Evolutionary conservation across 1,139 yeast species (phyloP).

Genomic region (Blastobotrys elegans): DNA sequence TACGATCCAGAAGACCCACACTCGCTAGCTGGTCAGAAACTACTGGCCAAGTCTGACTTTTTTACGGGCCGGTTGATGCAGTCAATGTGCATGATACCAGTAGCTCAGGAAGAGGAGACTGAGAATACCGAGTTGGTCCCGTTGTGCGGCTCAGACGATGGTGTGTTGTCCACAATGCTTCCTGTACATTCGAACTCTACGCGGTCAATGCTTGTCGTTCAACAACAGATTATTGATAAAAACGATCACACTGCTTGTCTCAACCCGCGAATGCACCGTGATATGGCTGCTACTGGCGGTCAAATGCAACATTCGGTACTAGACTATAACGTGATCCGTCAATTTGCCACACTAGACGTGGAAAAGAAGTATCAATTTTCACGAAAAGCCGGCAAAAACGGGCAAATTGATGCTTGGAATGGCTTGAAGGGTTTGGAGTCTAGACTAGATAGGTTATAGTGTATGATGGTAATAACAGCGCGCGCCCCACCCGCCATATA

Average conservation of each 20-base stretch:
- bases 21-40: constrained; percentile 73
- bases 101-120: constrained; percentile 22
- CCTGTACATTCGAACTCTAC: constrained; percentile 74
- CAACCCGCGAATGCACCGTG: constrained; percentile 51
- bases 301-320: constrained; percentile 21
- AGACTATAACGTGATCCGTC: constrained; percentile 26
- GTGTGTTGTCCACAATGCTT: constrained; percentile 66
- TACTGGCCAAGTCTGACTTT: constrained; percentile 67
- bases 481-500: not conserved
- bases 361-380: constrained; percentile 29
- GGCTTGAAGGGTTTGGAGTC: constrained; percentile 21
- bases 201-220: constrained; percentile 76
- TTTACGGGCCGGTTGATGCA: constrained; percentile 61
- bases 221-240: constrained; percentile 79
- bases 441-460: constrained; percentile 21
- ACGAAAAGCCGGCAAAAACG: constrained; percentile 33
- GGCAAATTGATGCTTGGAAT: constrained; percentile 28
- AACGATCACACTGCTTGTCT: constrained; percentile 71
- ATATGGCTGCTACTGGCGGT: constrained; percentile 12
- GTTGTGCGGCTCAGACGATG: constrained; percentile 73
- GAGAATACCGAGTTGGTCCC: constrained; percentile 32
- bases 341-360: constrained; percentile 24
- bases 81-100: constrained; percentile 52
- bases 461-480: not conserved
- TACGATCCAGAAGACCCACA: constrained; percentile 91